Percentiles rank a stretch among this genome's conserved stretches.
These are phyloP conservation scores for Capronia americana DNA, from an alignment of 2,329 filamentous ascomycete genomes.

Conservation along the genomic window DNA sequence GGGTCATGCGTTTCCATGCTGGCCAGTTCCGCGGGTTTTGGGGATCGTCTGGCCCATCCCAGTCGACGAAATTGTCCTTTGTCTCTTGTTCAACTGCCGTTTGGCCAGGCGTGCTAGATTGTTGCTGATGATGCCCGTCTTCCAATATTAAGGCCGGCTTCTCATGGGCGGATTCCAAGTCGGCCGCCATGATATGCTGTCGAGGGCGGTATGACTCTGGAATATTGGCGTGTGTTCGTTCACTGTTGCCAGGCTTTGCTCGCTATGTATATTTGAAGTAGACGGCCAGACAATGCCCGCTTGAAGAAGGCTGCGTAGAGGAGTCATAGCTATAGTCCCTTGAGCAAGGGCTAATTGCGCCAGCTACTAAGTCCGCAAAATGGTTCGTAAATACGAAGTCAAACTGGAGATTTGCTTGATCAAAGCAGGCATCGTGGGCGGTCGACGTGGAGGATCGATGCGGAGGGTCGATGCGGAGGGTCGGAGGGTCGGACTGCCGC, in stretches of 20 bases:
- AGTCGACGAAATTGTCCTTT: slow-evolving; percentile 45
- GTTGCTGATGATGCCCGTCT: slow-evolving; percentile 28
- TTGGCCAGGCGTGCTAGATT: slow-evolving; percentile 39
- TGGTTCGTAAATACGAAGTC: not conserved
- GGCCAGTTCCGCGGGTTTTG: slow-evolving; percentile 55
- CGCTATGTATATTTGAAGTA: slow-evolving; percentile 34
- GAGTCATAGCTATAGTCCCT: not conserved
- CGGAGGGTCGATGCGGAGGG: too few relatives aligned
- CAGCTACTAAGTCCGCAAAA: not conserved
- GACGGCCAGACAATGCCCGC: too few relatives aligned
- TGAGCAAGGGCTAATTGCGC: not conserved
- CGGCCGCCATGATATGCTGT: not conserved
- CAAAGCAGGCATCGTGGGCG: not conserved
- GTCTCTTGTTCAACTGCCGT: slow-evolving; percentile 39
- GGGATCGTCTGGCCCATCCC: slow-evolving; percentile 47
- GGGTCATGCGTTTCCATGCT: slow-evolving; percentile 60
- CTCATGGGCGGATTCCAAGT: slow-evolving; percentile 2
- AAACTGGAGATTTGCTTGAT: not conserved
- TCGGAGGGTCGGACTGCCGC: not conserved
- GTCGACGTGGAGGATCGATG: not conserved
- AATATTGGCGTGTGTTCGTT: slow-evolving; percentile 28
- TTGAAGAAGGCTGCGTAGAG: slow-evolving; percentile 10
- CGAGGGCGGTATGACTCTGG: slow-evolving; percentile 32
- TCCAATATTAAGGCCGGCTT: not conserved
- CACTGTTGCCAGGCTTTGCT: slow-evolving; percentile 36